These are phyloP conservation scores for Curvularia sp. DNA, from an alignment of 2,329 filamentous ascomycete genomes.

Conservation along the genomic window DNA sequence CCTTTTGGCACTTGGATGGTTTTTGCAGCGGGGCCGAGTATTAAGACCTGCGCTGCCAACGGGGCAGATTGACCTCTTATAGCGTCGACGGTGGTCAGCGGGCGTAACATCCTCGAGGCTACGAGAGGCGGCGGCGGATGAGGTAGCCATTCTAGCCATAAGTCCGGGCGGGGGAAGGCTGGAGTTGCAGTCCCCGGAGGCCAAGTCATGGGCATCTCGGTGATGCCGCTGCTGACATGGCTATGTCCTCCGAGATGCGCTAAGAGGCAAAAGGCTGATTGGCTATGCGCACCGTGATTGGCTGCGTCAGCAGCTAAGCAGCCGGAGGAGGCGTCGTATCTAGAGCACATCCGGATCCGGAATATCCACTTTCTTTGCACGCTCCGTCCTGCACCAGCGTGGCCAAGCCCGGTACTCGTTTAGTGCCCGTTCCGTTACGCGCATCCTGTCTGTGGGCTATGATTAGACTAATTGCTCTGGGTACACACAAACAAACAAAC, in stretches of 20 bases:
- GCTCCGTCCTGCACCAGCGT: neutral
- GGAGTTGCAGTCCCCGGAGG: slow-evolving; percentile 4
- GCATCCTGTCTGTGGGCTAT: neutral
- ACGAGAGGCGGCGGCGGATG: neutral
- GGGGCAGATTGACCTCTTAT: neutral
- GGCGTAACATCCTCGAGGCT: neutral
- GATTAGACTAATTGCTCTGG: neutral
- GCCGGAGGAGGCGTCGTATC: slow-evolving; percentile 4
- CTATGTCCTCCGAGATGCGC: slow-evolving; percentile 5
- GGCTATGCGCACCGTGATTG: neutral
- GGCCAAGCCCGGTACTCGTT: slow-evolving; percentile 4
- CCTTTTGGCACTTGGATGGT: neutral
- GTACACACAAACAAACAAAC: neutral
- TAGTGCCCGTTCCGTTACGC: neutral
- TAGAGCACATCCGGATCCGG: neutral
- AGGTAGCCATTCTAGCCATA: slow-evolving; percentile 9
- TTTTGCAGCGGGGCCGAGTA: neutral
- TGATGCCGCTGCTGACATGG: slow-evolving; percentile 11
- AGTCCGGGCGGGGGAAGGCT: slow-evolving; percentile 7
- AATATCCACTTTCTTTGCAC: neutral
- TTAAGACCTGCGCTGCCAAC: neutral
- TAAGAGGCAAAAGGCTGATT: slow-evolving; percentile 1
- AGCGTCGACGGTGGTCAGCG: neutral
- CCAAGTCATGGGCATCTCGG: slow-evolving; percentile 5
- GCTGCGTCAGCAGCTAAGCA: neutral